A percentile compares a stretch with the other conserved stretches of the same genome.
These are phyloP conservation scores for Alternaria conjuncta DNA, from an alignment of 2,329 filamentous ascomycete genomes.

Conservation along the genomic window DNA sequence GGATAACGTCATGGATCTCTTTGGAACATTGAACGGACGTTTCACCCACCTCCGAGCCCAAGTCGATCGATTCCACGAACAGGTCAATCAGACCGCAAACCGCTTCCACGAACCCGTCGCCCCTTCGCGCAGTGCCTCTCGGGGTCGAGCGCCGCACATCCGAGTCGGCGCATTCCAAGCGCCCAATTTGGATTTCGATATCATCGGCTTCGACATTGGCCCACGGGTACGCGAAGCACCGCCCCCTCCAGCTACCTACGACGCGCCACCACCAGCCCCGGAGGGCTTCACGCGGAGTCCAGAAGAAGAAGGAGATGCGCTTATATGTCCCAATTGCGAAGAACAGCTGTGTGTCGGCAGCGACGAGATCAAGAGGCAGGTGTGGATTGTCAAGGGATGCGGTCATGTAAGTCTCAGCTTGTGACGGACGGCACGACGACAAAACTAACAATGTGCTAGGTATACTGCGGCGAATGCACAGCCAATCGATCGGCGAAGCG, in stretches of 20 bases:
- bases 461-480: conserved; percentile 62
- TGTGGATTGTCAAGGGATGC: conserved; percentile 90
- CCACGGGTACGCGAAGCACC: conserved; percentile 31
- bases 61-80: conserved; percentile 27
- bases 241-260: conserved; percentile 57
- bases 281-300: conserved; percentile 84
- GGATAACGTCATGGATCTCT: conserved; percentile 26
- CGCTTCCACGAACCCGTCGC: conserved; percentile 21
- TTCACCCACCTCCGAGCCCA: conserved; percentile 31
- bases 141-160: conserved; percentile 20
- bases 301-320: conserved; percentile 70
- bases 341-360: conserved; percentile 81
- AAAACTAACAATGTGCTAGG: conserved; percentile 39
- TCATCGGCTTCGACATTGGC: conserved; percentile 54
- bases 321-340: conserved; percentile 86
- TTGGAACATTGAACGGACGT: conserved; percentile 21
- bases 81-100: conserved; percentile 21
- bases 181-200: conserved; percentile 49
- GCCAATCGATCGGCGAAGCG: conserved; percentile 45
- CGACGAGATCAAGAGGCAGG: conserved; percentile 74
- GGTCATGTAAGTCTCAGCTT: conserved; percentile 74
- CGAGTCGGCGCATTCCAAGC: conserved; percentile 32
- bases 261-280: conserved; percentile 68
- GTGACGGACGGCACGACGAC: too few species aligned
- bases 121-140: conserved; percentile 19